These are phyloP conservation scores for Glebionis coronaria DNA, from an alignment of 129 eudicot species.

Conservation along the genomic window DNA sequence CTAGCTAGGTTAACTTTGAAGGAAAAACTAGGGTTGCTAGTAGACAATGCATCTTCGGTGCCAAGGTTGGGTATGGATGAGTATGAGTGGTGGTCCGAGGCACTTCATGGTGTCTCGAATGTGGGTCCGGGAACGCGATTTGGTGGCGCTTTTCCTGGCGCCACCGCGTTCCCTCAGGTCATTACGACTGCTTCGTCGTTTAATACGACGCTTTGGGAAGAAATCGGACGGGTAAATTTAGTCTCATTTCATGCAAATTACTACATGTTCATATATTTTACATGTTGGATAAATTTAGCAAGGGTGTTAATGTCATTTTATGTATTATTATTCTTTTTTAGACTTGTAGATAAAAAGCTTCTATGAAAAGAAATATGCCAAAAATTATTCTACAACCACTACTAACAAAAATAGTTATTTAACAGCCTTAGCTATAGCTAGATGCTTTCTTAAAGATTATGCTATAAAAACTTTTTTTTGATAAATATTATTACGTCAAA, in stretches of 20 bases:
- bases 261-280: too few species aligned
- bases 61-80: conserved; percentile 60
- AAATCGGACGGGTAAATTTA: conserved; percentile 53
- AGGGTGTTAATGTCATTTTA: conserved; percentile 27
- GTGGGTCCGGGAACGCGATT: conserved; percentile 76
- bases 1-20: conserved; percentile 52
- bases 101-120: conserved; percentile 83
- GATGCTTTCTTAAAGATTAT: neutral
- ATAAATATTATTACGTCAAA: too few species aligned
- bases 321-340: conserved; percentile 16
- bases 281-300: conserved; percentile 3
- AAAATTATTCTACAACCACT: conserved; percentile 20
- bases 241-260: too few species aligned
- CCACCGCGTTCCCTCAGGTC: conserved; percentile 90
- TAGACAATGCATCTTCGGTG: conserved; percentile 52
- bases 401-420: conserved; percentile 10
- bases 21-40: conserved; percentile 62
- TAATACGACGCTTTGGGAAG: conserved; percentile 76
- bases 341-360: conserved; percentile 14
- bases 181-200: conserved; percentile 81
- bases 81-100: conserved; percentile 91
- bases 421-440: neutral
- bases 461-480: too few species aligned
- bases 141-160: conserved; percentile 79
- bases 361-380: conserved; percentile 24